Base-by-base conservation (phyloP, 148 eudicot genomes). In the Camellia japonica region DNA sequence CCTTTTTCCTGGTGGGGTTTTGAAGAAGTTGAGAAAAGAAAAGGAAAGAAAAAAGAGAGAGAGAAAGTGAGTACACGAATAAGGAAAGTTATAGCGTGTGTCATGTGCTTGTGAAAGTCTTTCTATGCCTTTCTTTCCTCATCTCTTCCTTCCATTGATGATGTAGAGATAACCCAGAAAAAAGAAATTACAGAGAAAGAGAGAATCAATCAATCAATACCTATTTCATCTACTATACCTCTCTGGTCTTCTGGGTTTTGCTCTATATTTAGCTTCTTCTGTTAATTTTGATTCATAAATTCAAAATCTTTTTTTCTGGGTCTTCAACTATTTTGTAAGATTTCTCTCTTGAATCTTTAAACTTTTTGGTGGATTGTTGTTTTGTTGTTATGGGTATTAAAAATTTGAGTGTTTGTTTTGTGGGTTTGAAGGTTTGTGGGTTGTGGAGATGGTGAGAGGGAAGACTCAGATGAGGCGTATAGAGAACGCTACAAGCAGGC, bases 401-500 rank as follows among this genome's bases (percentile, higher is more conserved):
- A 16, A 51, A 38, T 49, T 63, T 75, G 72, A 41, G 42, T 6
- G 15, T 6, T 9, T 76, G 9, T 69, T 77, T 12, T 52, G 2
- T 3, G 11, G n/a, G 44, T 1, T 51, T 19, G 55, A 9, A 15
- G 20, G 13, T 13, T 19, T 8, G 30, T 15, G 47, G 30, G 63
- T 47, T 60, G 41, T 30, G 20, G 46, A 80, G 59, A 89, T 89
- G 91, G 91, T 87, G 83, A 79, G 91, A 77, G 91, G 91, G 51
- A 89, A 89, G 80, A 89, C 91, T 18, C 82, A 87, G 85, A 74
- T 89, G 89, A 87, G 87, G 89, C 87, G 91, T 58, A 89, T 89
- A 82, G 91, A 89, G 67, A 89, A 89, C 83, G 89, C 91, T 56
- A 89, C 91, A 23, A 89, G 91, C 78, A 79, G 91, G 77, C 91